Evolutionary conservation across 257 asterid genomes (phyloP).

Genomic region (Solanum etuberosum): DNA sequence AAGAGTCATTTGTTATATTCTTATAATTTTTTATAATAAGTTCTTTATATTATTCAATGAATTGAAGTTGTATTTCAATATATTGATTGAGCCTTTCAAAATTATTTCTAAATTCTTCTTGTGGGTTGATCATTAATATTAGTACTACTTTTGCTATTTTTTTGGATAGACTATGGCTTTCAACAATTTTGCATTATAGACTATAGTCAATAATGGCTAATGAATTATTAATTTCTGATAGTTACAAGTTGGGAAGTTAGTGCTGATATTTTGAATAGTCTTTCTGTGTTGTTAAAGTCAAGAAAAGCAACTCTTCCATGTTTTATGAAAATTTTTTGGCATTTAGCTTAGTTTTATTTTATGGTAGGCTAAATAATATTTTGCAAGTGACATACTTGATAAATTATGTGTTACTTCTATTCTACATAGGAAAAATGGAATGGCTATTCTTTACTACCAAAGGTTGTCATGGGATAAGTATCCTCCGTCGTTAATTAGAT

Average conservation of each 20-base stretch:
- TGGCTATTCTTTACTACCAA: background rate
- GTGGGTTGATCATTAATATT: background rate
- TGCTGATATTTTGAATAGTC: background rate
- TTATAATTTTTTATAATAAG: background rate
- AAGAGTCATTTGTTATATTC: background rate
- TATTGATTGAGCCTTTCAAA: background rate
- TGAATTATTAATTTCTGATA: background rate
- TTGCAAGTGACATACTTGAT: background rate
- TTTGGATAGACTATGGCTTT: background rate
- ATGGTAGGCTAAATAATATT: background rate
- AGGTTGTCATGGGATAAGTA: background rate
- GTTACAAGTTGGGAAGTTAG: background rate
- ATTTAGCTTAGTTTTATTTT: background rate
- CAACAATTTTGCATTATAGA: background rate
- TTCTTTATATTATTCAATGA: background rate
- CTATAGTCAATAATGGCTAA: background rate
- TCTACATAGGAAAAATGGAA: background rate
- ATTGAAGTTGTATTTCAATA: background rate
- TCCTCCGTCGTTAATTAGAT: accelerated
- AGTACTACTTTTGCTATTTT: background rate
- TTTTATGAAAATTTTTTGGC: background rate
- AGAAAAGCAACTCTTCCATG: background rate
- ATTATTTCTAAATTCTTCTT: background rate
- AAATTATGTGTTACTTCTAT: background rate
- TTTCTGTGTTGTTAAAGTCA: background rate